Evolutionary conservation across 2,329 filamentous ascomycete genomes (phyloP).

Genomic region (Microcyclospora tardicrescens): DNA sequence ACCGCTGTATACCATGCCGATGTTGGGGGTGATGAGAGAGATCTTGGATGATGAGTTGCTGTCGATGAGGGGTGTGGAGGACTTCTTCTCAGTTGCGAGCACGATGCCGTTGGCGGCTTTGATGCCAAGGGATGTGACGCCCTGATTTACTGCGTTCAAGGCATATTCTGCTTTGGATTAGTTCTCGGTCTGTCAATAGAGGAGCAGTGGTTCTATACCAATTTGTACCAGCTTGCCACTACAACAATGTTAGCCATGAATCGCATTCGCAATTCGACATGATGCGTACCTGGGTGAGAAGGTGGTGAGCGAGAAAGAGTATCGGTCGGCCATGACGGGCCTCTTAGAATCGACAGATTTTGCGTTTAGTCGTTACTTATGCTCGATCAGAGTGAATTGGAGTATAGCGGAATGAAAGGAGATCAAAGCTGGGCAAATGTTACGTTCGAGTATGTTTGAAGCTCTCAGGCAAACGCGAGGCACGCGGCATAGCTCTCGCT

Average conservation of each 20-base stretch:
- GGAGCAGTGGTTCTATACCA: slow-evolving; percentile 40
- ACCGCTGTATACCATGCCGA: slow-evolving; percentile 98
- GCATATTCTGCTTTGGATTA: slow-evolving; percentile 65
- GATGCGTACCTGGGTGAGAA: slow-evolving; percentile 87
- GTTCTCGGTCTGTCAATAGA: slow-evolving; percentile 3
- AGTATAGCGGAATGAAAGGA: too few relatives aligned
- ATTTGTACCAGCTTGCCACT: slow-evolving; percentile 99
- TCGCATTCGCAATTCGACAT: background rate
- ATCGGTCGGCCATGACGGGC: slow-evolving; percentile 80
- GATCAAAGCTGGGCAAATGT: too few relatives aligned
- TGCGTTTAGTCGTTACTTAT: background rate
- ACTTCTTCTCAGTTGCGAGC: slow-evolving; percentile 98
- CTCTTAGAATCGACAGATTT: background rate
- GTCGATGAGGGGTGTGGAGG: slow-evolving; percentile 92
- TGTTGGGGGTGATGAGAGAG: slow-evolving; percentile 95
- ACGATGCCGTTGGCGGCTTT: slow-evolving; percentile 99
- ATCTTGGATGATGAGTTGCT: slow-evolving; percentile 91
- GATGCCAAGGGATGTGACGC: slow-evolving; percentile 94
- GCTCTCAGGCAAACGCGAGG: slow-evolving; percentile 7
- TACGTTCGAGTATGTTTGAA: background rate
- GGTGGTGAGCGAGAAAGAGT: slow-evolving; percentile 97
- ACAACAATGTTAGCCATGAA: slow-evolving; percentile 30
- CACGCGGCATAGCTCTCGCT: background rate
- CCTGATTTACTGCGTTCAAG: slow-evolving; percentile 96
- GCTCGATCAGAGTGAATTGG: too few relatives aligned